Conservation (phyloP, 371 early-diverging fungal species). For the Lichtheimia ornata region DNA sequence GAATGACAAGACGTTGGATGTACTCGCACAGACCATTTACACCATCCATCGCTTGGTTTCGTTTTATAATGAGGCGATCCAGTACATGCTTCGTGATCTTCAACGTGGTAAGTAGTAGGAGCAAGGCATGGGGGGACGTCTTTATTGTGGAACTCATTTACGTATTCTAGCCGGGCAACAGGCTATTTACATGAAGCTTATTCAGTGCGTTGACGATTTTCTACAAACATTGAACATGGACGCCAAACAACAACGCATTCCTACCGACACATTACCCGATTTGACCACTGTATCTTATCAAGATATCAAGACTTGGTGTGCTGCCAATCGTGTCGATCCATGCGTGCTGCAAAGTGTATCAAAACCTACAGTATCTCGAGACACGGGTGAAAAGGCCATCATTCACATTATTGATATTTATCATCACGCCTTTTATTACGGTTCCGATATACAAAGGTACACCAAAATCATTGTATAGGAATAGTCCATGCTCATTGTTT, state of each 20-base stretch:
- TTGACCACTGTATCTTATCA: background rate
- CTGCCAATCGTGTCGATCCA: background rate
- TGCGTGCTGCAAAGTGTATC: background rate
- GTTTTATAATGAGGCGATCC: background rate
- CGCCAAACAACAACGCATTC: background rate
- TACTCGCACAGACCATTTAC: background rate
- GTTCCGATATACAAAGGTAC: background rate
- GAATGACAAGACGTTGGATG: background rate
- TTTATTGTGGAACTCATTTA: background rate
- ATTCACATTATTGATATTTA: background rate
- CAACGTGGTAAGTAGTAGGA: background rate
- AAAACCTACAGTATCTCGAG: background rate
- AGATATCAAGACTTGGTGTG: background rate
- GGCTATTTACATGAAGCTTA: background rate
- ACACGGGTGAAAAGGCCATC: background rate
- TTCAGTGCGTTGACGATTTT: background rate
- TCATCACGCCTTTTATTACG: background rate
- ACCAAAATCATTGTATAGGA: background rate
- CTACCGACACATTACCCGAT: background rate
- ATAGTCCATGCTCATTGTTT: background rate
- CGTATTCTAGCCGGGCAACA: background rate
- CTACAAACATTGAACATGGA: background rate
- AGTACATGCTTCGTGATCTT: slow-evolving; percentile 1
- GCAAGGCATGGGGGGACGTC: background rate
- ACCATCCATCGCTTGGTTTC: slow-evolving; percentile 2